Base-by-base conservation (phyloP, 306 rosid genomes). In the Purshia tridentata region DNA sequence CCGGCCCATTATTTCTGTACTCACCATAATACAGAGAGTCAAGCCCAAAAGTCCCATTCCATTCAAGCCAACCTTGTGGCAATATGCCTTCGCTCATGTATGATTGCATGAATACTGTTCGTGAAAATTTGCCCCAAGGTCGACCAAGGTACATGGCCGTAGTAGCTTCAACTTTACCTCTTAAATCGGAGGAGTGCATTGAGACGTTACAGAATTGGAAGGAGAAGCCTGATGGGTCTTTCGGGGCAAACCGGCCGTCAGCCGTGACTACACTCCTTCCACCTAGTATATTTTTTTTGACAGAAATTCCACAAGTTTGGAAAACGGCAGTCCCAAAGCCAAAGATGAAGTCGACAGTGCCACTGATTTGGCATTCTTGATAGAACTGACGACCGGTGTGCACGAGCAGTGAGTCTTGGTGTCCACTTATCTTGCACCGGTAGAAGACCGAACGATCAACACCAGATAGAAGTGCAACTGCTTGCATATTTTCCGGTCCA, bases 321-420 rank as follows among this genome's bases (percentile, higher is more conserved):
- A 72, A 72, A 41, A 72, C 68, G 0, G 47, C 76, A 9, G 76
- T 7, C 18, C 76, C 67, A 1, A 23, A 57, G 35, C 76, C 68
- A 9, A 72, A 59, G 66, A 72, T 72, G 76, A 72, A 72, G 58
- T 72, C 76, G 12, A 72, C 18, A 4, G 35, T 72, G 68, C 76
- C 76, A 13, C 6, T 46, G n/a, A 72, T 59, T 46, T 45, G 11
- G 18, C 76, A 72, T 16, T 58, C 68, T 29, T 58, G 45, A 37
- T 22, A 72, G 57, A 72, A 59, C n/a, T 58, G 68, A 10, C 76
- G 76, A 14, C 57, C 57, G 18, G 37, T 3, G 4, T 45, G 58
- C 8, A 72, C 76, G 2, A 59, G 47, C 47, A 72, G 59, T 15
- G 76, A 14, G 58, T 72, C 76, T 58, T 72, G 76, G 45, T 72